Conservation (phyloP, 495 filamentous ascomycete genomes). For the Penicillium atrosanguineum region DNA sequence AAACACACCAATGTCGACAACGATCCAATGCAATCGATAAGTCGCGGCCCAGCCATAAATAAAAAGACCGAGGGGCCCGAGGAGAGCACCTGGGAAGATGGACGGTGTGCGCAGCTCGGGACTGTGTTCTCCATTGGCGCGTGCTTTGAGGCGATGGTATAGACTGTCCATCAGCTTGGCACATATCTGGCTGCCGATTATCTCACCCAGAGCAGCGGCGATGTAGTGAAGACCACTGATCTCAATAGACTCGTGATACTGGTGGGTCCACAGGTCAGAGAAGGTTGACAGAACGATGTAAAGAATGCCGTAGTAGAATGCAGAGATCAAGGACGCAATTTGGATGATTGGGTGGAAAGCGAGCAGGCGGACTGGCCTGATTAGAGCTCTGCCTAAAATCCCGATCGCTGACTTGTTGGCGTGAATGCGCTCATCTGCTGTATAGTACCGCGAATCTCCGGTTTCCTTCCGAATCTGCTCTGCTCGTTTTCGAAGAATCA, state of each 20-base stretch:
- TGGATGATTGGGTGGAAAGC: constrained; percentile 53
- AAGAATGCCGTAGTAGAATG: constrained; percentile 63
- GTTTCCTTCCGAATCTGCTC: constrained; percentile 53
- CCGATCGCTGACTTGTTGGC: constrained; percentile 7
- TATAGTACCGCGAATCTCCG: constrained; percentile 42
- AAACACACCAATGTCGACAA: constrained; percentile 12
- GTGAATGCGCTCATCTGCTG: constrained; percentile 6
- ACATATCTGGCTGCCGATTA: constrained; percentile 53
- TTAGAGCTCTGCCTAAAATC: constrained; percentile 33
- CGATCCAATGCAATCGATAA: constrained; percentile 9
- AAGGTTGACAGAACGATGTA: constrained; percentile 65
- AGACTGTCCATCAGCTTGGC: constrained; percentile 54
- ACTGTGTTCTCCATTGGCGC: constrained; percentile 13
- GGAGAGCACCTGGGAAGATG: constrained; percentile 5
- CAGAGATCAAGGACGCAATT: constrained; percentile 51
- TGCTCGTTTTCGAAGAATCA: constrained; percentile 53
- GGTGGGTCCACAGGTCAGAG: constrained; percentile 50
- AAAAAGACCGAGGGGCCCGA: constrained; percentile 11
- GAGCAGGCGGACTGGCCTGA: constrained; percentile 47
- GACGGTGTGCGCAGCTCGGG: constrained; percentile 9
- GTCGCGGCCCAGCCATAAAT: constrained; percentile 16
- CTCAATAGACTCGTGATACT: constrained; percentile 51
- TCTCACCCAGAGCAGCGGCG: constrained; percentile 58
- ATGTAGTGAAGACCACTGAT: constrained; percentile 62
- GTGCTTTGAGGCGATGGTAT: constrained; percentile 52